Conservation (phyloP, 2,329 filamentous ascomycete species). For the Pseudofabraea citricarpa region DNA sequence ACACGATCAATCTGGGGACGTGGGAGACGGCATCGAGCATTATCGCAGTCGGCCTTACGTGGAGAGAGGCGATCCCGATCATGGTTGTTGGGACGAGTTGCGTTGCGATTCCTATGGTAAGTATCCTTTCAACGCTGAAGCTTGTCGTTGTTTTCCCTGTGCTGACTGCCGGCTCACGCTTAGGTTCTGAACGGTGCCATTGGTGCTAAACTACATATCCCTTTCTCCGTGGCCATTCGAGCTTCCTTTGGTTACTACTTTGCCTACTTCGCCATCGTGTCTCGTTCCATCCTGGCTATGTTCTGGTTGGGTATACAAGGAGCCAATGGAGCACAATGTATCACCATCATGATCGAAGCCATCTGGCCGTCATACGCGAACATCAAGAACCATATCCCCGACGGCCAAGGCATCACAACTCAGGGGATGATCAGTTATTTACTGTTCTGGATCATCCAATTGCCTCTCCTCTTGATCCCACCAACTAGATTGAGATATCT, state of each 20-base stretch:
- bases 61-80: slow-evolving; percentile 45
- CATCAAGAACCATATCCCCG: slow-evolving; percentile 47
- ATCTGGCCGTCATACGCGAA: slow-evolving; percentile 51
- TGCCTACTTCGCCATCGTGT: slow-evolving; percentile 34
- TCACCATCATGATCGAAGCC: slow-evolving; percentile 37
- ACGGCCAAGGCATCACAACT: slow-evolving; percentile 45
- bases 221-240: slow-evolving; percentile 40
- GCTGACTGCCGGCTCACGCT: not conserved
- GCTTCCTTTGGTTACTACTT: slow-evolving; percentile 43
- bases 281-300: slow-evolving; percentile 39
- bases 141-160: not conserved
- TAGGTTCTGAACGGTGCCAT: slow-evolving; percentile 40
- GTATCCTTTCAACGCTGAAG: not conserved
- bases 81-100: slow-evolving; percentile 58
- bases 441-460: slow-evolving; percentile 32
- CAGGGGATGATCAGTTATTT: slow-evolving; percentile 52
- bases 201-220: slow-evolving; percentile 41
- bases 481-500: slow-evolving; percentile 42
- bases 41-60: slow-evolving; percentile 46
- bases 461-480: slow-evolving; percentile 46
- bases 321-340: slow-evolving; percentile 53
- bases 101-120: slow-evolving; percentile 45
- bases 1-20: slow-evolving; percentile 36
- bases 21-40: slow-evolving; percentile 49
- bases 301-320: slow-evolving; percentile 63